These are phyloP conservation scores for Sarocladium kiliense DNA, from an alignment of 2,329 filamentous ascomycete species.

Conservation along the genomic window DNA sequence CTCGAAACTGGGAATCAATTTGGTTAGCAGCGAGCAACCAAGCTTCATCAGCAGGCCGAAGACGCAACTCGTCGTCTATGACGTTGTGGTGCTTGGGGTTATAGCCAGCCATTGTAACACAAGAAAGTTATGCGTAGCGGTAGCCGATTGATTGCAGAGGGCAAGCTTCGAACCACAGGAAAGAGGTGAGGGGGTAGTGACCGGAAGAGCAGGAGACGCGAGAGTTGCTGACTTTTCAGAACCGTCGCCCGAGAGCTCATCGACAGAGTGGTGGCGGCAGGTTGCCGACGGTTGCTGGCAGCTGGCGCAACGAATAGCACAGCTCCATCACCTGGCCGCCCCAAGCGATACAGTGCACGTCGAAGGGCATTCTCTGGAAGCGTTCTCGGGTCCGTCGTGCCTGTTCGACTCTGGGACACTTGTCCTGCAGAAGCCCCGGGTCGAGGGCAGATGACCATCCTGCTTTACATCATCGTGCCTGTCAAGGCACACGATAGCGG, in stretches of 20 bases:
- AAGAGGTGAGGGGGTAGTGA: conserved; percentile 10
- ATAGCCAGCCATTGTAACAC: conserved; percentile 24
- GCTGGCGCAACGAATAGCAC: neutral
- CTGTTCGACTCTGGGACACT: no score
- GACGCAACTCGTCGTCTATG: conserved; percentile 27
- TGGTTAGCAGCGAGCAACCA: conserved; percentile 14
- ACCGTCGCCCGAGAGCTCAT: neutral
- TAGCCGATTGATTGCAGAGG: no score
- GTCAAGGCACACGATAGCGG: neutral
- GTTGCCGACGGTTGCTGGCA: neutral
- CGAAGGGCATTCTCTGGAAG: no score
- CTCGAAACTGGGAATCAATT: conserved; percentile 66
- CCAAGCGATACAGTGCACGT: neutral
- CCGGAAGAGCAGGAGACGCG: conserved; percentile 6
- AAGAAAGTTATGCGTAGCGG: no score
- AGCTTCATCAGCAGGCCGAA: neutral
- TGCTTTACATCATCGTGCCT: neutral
- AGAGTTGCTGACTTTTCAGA: neutral
- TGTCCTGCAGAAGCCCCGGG: no score
- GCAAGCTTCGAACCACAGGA: no score
- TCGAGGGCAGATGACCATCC: no score
- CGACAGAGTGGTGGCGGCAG: neutral
- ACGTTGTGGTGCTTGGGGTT: conserved; percentile 36
- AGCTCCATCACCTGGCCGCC: neutral
- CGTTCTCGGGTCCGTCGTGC: no score